phyloP scores from a whole-genome alignment of 2,329 filamentous ascomycete species.

The Tolypocladium sp. region DNA sequence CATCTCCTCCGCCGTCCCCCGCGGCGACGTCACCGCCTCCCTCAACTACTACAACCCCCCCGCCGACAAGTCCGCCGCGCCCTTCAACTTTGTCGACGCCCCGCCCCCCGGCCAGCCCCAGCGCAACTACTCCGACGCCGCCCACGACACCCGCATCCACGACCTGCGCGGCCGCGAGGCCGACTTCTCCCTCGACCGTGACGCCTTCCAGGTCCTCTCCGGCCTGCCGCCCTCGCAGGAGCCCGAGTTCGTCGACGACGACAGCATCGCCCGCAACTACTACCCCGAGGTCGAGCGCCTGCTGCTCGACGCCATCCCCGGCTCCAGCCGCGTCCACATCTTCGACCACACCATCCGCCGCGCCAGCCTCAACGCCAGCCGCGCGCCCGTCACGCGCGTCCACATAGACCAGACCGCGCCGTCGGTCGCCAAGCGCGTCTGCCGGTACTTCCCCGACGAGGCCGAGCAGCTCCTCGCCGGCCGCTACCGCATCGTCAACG shows the following conservation, averaged over 20 bases:
- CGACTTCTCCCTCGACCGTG: constrained; percentile 57
- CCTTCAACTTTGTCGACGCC: constrained; percentile 59
- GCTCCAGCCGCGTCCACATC: constrained; percentile 56
- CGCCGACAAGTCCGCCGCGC: constrained; percentile 41
- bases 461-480: constrained; percentile 59
- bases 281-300: constrained; percentile 77
- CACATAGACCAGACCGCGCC: constrained; percentile 76
- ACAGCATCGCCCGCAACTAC: constrained; percentile 60
- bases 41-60: constrained; percentile 60
- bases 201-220: constrained; percentile 63
- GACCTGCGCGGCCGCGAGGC: constrained; percentile 67
- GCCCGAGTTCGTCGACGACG: constrained; percentile 56
- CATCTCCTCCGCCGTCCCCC: constrained; percentile 31
- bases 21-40: constrained; percentile 52
- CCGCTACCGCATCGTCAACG: constrained; percentile 77
- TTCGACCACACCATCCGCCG: constrained; percentile 90
- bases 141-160: constrained; percentile 47
- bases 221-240: constrained; percentile 42
- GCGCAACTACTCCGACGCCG: constrained; percentile 51
- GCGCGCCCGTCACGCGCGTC: constrained; percentile 60
- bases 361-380: constrained; percentile 43
- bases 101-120: constrained; percentile 51
- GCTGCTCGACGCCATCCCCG: constrained; percentile 58
- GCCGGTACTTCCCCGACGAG: constrained; percentile 56
- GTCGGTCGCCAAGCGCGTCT: constrained; percentile 59